These are phyloP conservation scores for Aspergillus carlsbadensis DNA, from an alignment of 495 filamentous ascomycete species.

Conservation along the genomic window DNA sequence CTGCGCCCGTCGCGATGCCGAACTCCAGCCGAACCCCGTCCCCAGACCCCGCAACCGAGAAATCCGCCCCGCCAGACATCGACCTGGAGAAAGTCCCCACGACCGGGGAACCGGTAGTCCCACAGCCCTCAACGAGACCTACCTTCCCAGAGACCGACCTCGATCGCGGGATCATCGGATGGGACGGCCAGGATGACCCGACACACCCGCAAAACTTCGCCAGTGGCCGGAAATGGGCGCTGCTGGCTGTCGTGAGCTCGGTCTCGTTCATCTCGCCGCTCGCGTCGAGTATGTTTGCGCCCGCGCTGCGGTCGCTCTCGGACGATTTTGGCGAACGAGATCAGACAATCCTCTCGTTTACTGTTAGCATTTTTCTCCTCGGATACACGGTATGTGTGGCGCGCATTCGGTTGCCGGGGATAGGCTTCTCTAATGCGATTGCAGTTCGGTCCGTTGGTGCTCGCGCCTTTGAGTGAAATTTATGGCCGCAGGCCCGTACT, in stretches of 20 bases:
- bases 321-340: constrained; percentile 61
- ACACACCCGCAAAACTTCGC: constrained; percentile 69
- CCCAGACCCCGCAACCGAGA: not conserved
- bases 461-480: constrained; percentile 45
- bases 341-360: constrained; percentile 47
- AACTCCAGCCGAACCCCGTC: not conserved
- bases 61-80: not conserved
- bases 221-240: constrained; percentile 35
- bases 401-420: not conserved
- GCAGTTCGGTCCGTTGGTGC: constrained; percentile 40
- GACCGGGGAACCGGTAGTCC: not conserved
- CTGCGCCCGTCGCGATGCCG: not conserved
- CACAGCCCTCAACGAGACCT: not conserved
- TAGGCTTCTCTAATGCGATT: not conserved
- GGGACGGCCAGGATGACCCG: constrained; percentile 62
- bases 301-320: constrained; percentile 54
- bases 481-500: constrained; percentile 41
- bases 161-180: constrained; percentile 29
- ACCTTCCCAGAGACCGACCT: constrained; percentile 29
- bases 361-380: constrained; percentile 56
- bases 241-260: constrained; percentile 34
- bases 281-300: constrained; percentile 71
- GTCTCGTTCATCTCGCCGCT: constrained; percentile 51
- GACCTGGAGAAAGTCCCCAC: not conserved
- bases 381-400: constrained; percentile 52